These are phyloP conservation scores for Viola pubescens DNA, from an alignment of 441 rosid genomes.

Conservation along the genomic window DNA sequence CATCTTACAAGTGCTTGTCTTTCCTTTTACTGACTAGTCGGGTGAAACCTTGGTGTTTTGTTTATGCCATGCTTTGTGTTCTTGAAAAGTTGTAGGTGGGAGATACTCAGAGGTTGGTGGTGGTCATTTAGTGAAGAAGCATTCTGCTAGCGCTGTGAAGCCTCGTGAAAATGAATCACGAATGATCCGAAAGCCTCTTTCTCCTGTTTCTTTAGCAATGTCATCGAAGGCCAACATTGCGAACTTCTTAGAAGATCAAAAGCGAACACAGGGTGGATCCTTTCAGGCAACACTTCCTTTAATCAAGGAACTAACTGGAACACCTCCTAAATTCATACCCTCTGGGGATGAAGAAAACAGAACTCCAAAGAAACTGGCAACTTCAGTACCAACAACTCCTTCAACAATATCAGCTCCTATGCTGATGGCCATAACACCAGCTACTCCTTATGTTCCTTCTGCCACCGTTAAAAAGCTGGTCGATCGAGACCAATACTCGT, in stretches of 20 bases:
- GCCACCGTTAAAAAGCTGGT: constrained; percentile 11
- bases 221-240: constrained; percentile 36
- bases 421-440: constrained; percentile 50
- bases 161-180: constrained; percentile 22
- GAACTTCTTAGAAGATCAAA: constrained; percentile 39
- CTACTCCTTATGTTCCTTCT: constrained; percentile 31
- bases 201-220: constrained; percentile 37
- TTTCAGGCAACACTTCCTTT: constrained; percentile 14
- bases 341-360: constrained; percentile 26
- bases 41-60: background rate
- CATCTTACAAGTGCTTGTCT: background rate
- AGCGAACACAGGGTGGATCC: constrained; percentile 20
- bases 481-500: constrained; percentile 41
- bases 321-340: constrained; percentile 20
- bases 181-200: constrained; percentile 44
- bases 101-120: constrained; percentile 44
- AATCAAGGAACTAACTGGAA: constrained; percentile 17
- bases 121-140: constrained; percentile 33
- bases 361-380: constrained; percentile 29
- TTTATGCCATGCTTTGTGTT: background rate
- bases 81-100: constrained; percentile 29
- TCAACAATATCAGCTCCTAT: constrained; percentile 40
- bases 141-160: constrained; percentile 21
- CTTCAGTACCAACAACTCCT: constrained; percentile 42
- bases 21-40: background rate